Conservation (phyloP, 352 stramenopile genomes). For the Phytophthora vignae region DNA sequence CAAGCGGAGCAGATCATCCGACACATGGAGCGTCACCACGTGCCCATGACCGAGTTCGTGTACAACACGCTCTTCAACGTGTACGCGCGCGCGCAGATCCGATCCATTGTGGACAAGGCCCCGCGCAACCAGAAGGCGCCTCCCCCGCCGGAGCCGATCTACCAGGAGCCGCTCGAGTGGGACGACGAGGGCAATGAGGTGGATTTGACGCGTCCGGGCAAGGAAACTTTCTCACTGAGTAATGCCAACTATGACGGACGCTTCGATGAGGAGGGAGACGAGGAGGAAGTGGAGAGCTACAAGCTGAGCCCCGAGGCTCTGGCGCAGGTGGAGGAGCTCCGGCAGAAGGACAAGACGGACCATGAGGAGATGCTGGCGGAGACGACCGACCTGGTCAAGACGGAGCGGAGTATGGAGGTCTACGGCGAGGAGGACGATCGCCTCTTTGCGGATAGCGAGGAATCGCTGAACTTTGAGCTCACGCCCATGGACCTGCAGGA, state of each 20-base stretch:
- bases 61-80: slow-evolving; percentile 85
- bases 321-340: slow-evolving; percentile 46
- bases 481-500: slow-evolving; percentile 66
- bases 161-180: slow-evolving; percentile 76
- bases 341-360: slow-evolving; percentile 37
- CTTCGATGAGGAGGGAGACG: slow-evolving; percentile 64
- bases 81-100: slow-evolving; percentile 80
- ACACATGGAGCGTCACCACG: slow-evolving; percentile 74
- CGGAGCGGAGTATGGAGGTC: slow-evolving; percentile 42
- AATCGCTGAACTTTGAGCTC: slow-evolving; percentile 56
- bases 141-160: slow-evolving; percentile 53
- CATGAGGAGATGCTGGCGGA: slow-evolving; percentile 51
- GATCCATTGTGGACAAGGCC: slow-evolving; percentile 69
- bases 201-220: slow-evolving; percentile 73
- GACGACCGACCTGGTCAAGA: slow-evolving; percentile 28
- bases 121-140: slow-evolving; percentile 61
- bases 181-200: slow-evolving; percentile 80
- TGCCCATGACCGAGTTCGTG: slow-evolving; percentile 71
- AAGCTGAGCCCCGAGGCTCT: slow-evolving; percentile 52
- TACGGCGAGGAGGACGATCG: slow-evolving; percentile 46
- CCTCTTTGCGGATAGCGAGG: slow-evolving; percentile 45
- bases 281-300: slow-evolving; percentile 55
- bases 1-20: slow-evolving; percentile 78
- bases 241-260: slow-evolving; percentile 77
- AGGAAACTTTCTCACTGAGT: slow-evolving; percentile 61